These are phyloP conservation scores for Globisporangium iwayamae DNA, from an alignment of 352 stramenopile species.

Conservation along the genomic window DNA sequence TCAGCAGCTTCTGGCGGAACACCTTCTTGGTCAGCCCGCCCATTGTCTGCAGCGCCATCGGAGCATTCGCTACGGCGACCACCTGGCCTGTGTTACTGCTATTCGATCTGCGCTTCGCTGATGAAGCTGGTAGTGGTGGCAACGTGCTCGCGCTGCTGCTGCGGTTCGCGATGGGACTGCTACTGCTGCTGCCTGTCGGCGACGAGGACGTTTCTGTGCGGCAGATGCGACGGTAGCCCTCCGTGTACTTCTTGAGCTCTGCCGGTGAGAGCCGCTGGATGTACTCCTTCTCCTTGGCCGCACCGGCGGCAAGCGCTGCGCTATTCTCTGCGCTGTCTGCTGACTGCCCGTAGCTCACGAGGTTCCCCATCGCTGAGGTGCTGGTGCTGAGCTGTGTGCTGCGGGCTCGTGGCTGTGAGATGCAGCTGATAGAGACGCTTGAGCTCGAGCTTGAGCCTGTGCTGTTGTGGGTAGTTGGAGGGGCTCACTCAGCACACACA, in stretches of 20 bases:
- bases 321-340: conserved; percentile 12
- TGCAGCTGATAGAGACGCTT: not conserved
- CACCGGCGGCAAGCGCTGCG: conserved; percentile 6
- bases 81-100: not conserved
- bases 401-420: not conserved
- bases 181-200: conserved; percentile 11
- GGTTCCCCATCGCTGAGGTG: conserved; percentile 56
- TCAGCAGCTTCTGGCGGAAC: conserved; percentile 79
- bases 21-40: conserved; percentile 56
- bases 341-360: conserved; percentile 39
- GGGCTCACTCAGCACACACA: not conserved
- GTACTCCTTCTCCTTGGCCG: conserved; percentile 31
- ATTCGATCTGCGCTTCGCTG: conserved; percentile 12
- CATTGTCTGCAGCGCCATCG: not conserved
- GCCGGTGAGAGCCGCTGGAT: conserved; percentile 48
- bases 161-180: conserved; percentile 9
- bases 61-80: conserved; percentile 2
- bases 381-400: not conserved
- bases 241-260: conserved; percentile 67
- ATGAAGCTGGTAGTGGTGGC: not conserved
- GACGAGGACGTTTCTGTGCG: conserved; percentile 29
- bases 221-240: conserved; percentile 72
- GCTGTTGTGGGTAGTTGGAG: not conserved
- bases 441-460: not conserved
- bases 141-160: conserved; percentile 16